These are phyloP conservation scores for Evansstolkia leycettana DNA, from an alignment of 495 filamentous ascomycete genomes.

Conservation along the genomic window DNA sequence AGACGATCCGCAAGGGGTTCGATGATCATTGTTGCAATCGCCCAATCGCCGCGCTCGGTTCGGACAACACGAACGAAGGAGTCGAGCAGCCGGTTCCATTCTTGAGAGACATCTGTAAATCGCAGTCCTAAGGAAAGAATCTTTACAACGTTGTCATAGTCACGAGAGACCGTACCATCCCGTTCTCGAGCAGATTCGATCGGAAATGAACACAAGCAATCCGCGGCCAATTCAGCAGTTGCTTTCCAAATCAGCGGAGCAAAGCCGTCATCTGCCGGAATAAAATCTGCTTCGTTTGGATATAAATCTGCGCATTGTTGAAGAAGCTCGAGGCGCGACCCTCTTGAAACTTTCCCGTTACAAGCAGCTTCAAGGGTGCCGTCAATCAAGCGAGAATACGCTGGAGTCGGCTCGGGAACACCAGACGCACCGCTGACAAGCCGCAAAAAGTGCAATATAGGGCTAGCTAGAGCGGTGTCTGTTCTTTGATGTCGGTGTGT, in stretches of 20 bases:
- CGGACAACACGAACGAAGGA: constrained; percentile 44
- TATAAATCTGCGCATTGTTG: constrained; percentile 26
- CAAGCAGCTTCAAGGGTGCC: constrained; percentile 30
- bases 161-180: constrained; percentile 33
- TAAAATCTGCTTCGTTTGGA: constrained; percentile 2
- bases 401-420: constrained; percentile 10
- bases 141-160: constrained; percentile 58
- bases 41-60: constrained; percentile 53
- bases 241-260: constrained; percentile 22
- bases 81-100: constrained; percentile 51
- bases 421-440: constrained; percentile 14
- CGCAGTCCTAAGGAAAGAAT: constrained; percentile 52
- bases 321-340: constrained; percentile 32
- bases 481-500: constrained; percentile 18
- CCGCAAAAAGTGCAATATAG: constrained; percentile 30
- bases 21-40: constrained; percentile 46
- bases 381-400: constrained; percentile 21
- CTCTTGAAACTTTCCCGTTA: constrained; percentile 38
- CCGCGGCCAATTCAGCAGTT: constrained; percentile 19
- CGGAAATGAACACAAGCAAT: constrained; percentile 25
- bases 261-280: constrained; percentile 4
- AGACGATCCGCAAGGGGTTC: constrained; percentile 55
- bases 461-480: constrained; percentile 19
- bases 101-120: constrained; percentile 26
- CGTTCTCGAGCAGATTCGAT: constrained; percentile 30